phyloP scores from a whole-genome alignment of 805 yeast genomes.

The Grigorovia humatica region DNA sequence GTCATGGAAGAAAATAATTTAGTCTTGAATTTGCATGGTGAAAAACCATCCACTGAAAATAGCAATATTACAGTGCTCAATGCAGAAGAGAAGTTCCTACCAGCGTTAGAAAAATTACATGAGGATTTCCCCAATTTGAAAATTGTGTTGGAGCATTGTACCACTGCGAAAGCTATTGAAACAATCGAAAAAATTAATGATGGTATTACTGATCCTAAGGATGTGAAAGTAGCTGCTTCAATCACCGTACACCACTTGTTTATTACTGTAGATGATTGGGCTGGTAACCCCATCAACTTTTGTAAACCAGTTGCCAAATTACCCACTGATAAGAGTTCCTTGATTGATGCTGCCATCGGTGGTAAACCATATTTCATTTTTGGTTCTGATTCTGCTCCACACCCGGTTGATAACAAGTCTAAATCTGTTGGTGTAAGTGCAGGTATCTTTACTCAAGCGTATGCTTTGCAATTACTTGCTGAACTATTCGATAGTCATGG shows the following conservation, averaged over 20 bases:
- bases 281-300: conserved; percentile 88
- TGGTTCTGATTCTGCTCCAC: conserved; percentile 98
- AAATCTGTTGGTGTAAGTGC: conserved; percentile 84
- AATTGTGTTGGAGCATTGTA: conserved; percentile 89
- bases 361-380: conserved; percentile 91
- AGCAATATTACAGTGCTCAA: conserved; percentile 80
- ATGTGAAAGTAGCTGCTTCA: conserved; percentile 71
- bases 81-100: conserved; percentile 88
- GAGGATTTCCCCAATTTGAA: conserved; percentile 74
- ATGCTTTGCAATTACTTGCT: conserved; percentile 75
- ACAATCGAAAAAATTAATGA: conserved; percentile 58
- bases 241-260: conserved; percentile 93
- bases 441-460: conserved; percentile 91
- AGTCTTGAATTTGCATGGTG: conserved; percentile 89
- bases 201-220: conserved; percentile 25
- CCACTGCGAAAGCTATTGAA: conserved; percentile 80
- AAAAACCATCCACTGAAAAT: conserved; percentile 60
- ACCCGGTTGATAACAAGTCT: conserved; percentile 70
- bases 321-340: conserved; percentile 72
- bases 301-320: conserved; percentile 97
- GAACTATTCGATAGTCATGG: conserved; percentile 65
- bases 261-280: conserved; percentile 89
- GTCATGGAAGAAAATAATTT: conserved; percentile 74
- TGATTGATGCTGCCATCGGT: conserved; percentile 78
- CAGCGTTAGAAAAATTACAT: conserved; percentile 74